Conservation (phyloP, 306 rosid species). For the Ceratonia siliqua region DNA sequence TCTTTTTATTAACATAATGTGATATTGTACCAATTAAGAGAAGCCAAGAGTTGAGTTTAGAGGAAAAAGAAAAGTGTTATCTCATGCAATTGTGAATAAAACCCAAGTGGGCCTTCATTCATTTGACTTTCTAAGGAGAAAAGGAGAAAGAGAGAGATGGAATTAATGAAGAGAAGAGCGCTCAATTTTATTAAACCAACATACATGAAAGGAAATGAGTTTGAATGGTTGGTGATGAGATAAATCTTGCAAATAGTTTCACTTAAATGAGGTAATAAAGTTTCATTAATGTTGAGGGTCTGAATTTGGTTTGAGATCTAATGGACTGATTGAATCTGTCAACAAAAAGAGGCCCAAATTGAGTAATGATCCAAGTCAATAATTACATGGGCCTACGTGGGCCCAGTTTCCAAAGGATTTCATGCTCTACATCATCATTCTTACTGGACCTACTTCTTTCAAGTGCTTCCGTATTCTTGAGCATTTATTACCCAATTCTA, state of each 20-base stretch:
- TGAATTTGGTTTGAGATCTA: neutral
- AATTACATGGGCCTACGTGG: conserved; percentile 31
- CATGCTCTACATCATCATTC: conserved; percentile 31
- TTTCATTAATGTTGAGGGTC: conserved; percentile 22
- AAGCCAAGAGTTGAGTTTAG: neutral
- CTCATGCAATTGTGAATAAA: conserved; percentile 12
- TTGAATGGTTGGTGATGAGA: conserved; percentile 30
- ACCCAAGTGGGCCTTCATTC: conserved; percentile 6
- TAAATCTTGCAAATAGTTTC: conserved; percentile 13
- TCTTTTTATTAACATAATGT: too few relatives aligned
- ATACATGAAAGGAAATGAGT: conserved; percentile 28
- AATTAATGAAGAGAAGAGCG: neutral
- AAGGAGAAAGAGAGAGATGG: neutral
- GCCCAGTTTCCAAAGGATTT: conserved; percentile 23
- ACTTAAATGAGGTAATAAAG: conserved; percentile 18
- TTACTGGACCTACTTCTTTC: conserved; percentile 43
- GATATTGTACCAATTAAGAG: conserved; percentile 21
- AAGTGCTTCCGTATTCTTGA: conserved; percentile 34
- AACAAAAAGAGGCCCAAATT: conserved; percentile 38
- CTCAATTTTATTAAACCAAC: conserved; percentile 25
- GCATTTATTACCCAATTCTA: conserved; percentile 21
- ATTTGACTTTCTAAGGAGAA: conserved; percentile 5
- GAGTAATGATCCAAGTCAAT: conserved; percentile 29
- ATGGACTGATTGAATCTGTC: neutral
- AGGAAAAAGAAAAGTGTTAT: neutral